Evolutionary conservation across 164 flowering plant genomes (phyloP).

Genomic region (Liriodendron chinense): DNA sequence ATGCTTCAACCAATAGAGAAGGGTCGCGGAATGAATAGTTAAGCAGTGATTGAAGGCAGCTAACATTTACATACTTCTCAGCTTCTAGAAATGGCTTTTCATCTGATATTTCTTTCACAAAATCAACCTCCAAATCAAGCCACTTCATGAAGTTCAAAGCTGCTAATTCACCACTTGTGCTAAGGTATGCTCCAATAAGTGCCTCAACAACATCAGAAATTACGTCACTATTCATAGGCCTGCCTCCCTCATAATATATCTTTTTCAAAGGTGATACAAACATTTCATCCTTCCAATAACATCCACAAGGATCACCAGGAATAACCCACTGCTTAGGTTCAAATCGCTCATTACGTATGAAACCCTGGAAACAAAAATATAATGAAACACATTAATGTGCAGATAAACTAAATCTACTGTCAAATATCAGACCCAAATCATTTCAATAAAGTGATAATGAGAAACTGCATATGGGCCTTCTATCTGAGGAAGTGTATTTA

Average conservation of each 20-base stretch:
- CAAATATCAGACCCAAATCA: no score
- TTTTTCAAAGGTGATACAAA: constrained; percentile 18
- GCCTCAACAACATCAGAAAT: constrained; percentile 92
- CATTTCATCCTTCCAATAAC: constrained; percentile 28
- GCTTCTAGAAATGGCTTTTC: constrained; percentile 30
- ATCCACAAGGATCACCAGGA: constrained; percentile 44
- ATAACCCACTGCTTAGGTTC: constrained; percentile 64
- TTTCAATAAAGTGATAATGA: no score
- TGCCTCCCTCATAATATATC: constrained; percentile 36
- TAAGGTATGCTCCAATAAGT: constrained; percentile 77
- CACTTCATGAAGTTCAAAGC: constrained; percentile 67
- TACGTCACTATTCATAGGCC: constrained; percentile 47
- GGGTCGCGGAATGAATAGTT: constrained; percentile 62
- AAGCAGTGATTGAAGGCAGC: constrained; percentile 42
- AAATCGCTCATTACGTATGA: constrained; percentile 59
- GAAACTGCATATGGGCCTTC: no score
- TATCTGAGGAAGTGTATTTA: no score
- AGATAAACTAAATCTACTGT: no score
- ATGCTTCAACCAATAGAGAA: constrained; percentile 73
- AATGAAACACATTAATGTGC: no score
- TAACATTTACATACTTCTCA: constrained; percentile 46
- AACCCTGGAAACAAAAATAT: constrained; percentile 46
- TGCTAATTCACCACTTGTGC: constrained; percentile 63
- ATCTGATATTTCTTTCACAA: constrained; percentile 29
- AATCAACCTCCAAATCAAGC: constrained; percentile 71